A percentile compares a stretch with the other conserved stretches of the same genome.
Evolutionary conservation across 768 basidiomycete species (phyloP).

Genomic region (Termitomyces sp.): DNA sequence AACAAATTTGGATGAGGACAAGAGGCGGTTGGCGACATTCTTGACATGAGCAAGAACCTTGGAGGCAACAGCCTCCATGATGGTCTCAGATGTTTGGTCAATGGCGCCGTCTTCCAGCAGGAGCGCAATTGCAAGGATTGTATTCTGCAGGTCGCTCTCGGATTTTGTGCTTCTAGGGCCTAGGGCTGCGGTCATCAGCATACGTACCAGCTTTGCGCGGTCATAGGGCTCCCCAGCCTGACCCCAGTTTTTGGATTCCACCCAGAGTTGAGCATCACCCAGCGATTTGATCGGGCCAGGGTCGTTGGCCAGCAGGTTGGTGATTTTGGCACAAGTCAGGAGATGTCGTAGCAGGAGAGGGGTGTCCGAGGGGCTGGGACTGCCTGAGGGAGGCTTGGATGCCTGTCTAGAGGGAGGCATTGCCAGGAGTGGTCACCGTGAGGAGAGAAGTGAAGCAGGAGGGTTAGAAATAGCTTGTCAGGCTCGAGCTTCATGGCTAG

Average conservation of each 20-base stretch:
- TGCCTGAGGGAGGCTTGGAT: neutral
- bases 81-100: neutral
- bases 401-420: neutral
- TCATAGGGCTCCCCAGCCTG: conserved; percentile 2
- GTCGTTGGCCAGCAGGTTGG: neutral
- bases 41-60: neutral
- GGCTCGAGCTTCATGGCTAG: neutral
- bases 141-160: neutral
- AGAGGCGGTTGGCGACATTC: neutral
- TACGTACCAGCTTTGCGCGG: neutral
- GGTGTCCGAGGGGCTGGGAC: conserved; percentile 30
- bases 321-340: neutral
- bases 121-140: neutral
- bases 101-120: conserved; percentile 4
- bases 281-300: neutral
- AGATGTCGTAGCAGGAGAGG: neutral
- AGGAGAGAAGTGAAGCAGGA: too few species aligned
- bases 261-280: neutral
- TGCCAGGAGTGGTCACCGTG: neutral
- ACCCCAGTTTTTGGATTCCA: conserved; percentile 3
- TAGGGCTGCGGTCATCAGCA: neutral
- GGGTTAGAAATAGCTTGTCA: neutral
- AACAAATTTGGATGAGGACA: neutral
- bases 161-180: neutral
- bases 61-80: neutral